Base-by-base conservation (phyloP, 225 moss, liverwort and hornwort genomes). In the Climacium dendroides region DNA sequence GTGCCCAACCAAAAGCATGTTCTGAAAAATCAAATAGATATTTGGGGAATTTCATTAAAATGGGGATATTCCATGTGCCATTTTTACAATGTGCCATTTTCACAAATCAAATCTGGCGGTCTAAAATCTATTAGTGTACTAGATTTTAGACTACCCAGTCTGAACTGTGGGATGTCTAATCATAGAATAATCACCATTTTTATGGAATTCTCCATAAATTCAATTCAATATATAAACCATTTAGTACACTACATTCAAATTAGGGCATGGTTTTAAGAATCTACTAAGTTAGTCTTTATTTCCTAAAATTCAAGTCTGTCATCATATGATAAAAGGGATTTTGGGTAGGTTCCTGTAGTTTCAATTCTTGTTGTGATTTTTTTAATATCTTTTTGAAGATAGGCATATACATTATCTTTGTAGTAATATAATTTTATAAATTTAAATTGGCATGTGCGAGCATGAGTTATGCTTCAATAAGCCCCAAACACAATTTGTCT, bases 381-480 rank as follows among this genome's bases (percentile, higher is more conserved):
- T 24, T 2, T 0, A 39, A 39, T 4, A 1, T 13, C 4, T 12
- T 23, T 7, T 24, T 4, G 3, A 14, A 39, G 14, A 69, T 24
- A 8, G 5, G 5, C 39, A 69, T 24, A 23, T 1, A 23, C 1
- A 39, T 7, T 37, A 7, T 4, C 2, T 24, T 39, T n/a, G 0
- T 2, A 2, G 14, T 3, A 24, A 24, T 69, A 25, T 41, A 4
- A 69, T 5, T 8, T 14, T 14, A 15, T 69, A 39, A n/a, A n/a
- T n/a, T n/a, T 39, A 7, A 69, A 39, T 24, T 1, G 0, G 0
- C 39, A 5, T 3, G 8, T 0, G 0, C 3, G 24, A 24, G 1
- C 7, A 39, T 8, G 13, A 24, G 0, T 4, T 39, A 24, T 69
- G 14, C 69, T 1, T 24, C 14, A 14, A 39, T 69, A 24, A 69